Evolutionary conservation across 176 grass and related monocot genomes (phyloP).

Genomic region (Phoenix roebelenii): DNA sequence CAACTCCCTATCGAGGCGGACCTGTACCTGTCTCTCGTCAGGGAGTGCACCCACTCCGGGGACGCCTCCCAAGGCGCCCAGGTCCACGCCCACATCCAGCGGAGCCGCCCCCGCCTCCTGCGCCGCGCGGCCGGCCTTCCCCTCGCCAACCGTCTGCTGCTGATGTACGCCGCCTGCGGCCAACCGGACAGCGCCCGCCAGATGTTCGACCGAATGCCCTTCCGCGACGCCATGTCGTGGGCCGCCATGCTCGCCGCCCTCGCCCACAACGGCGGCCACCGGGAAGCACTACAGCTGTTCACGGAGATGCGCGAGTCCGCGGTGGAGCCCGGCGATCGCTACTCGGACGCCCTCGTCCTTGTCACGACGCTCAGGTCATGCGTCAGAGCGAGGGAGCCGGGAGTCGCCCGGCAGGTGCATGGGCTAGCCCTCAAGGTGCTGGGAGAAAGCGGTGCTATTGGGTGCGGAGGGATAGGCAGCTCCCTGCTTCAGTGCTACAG

Average conservation of each 20-base stretch:
- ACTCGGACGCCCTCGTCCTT: constrained; percentile 17
- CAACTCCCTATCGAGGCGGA: constrained; percentile 53
- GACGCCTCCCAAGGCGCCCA: constrained; percentile 33
- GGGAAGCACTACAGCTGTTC: constrained; percentile 37
- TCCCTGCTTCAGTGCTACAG: constrained; percentile 61
- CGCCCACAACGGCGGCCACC: constrained; percentile 19
- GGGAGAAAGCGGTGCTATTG: not conserved
- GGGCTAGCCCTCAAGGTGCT: constrained; percentile 34
- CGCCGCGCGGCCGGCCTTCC: not conserved
- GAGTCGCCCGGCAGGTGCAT: constrained; percentile 46
- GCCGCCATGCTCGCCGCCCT: constrained; percentile 35
- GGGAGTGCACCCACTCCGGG: constrained; percentile 36
- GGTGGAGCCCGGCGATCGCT: constrained; percentile 5
- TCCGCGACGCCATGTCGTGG: constrained; percentile 43
- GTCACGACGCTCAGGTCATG: constrained; percentile 50
- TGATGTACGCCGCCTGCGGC: constrained; percentile 28
- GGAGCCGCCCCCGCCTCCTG: not conserved
- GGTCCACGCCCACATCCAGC: constrained; percentile 37
- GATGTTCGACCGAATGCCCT: constrained; percentile 54
- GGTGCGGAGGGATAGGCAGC: constrained; percentile 21
- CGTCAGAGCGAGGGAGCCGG: constrained; percentile 4
- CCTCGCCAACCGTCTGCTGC: constrained; percentile 54
- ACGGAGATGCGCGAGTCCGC: constrained; percentile 25
- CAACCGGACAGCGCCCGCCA: constrained; percentile 9
- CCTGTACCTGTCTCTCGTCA: constrained; percentile 60